Base-by-base conservation (phyloP, 2,329 filamentous ascomycete species). In the Alternaria hordeiaustralica region DNA sequence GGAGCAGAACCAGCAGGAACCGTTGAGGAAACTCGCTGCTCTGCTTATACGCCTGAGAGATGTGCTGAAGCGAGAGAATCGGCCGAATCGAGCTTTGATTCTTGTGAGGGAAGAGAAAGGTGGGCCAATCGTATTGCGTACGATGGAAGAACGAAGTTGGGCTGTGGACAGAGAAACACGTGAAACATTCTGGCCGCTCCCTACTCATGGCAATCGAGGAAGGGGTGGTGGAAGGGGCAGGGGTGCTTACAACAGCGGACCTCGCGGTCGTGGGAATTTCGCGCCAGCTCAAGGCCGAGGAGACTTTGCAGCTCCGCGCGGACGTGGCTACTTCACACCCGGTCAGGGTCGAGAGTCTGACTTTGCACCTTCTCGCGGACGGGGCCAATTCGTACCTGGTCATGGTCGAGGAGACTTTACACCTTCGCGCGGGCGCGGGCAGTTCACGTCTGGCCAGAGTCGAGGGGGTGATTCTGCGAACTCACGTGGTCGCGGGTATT, bases 1-100 rank as follows among this genome's bases (percentile, higher is more conserved):
- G 74, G 74, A 76, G 55, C 26, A 64, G 9, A 60, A 56, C 18
- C 64, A 76, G 8, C 72, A 76, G 45, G 62, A 65, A 8, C 55
- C 60, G 46, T 58, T 76, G n/a, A 63, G 65, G 11, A 75, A 74
- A 33, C 64, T 76, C 3, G 73, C 68, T 0, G 60, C 58, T 6
- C 57, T 76, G 30, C 61, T 76, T 7, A n/a, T 13, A 0, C 44
- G 54, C 43, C 47, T 76, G 30, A 67, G 63, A 18, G 41, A 21
- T 0, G 61, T 65, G 9, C 28, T 75, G 28, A 65, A 56, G 53
- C 50, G 53, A 23, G 66, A 73, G 55, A 58, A 49, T 2, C 62
- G 69, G 5, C 70, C 69, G 2, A 55, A 66, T 18, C 66, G 65
- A 23, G 64, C 65, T 0, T 63, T 63, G 1, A 65, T 74, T 0